These are phyloP conservation scores for Ephemerocybe angulata DNA, from an alignment of 768 basidiomycete species.

Conservation along the genomic window DNA sequence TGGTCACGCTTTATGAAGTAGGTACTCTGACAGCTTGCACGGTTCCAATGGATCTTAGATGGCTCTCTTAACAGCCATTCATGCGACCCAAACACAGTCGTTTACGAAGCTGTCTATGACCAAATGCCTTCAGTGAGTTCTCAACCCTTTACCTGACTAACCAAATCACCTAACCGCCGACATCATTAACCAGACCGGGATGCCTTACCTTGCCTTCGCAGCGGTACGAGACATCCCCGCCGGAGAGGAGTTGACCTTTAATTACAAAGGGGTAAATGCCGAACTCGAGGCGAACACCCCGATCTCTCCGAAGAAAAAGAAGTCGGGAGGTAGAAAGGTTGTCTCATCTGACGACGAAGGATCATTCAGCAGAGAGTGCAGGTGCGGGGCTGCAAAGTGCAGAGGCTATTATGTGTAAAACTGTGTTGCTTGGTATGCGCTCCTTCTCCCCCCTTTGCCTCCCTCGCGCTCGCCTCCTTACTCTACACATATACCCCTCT, in stretches of 20 bases:
- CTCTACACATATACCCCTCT: no score
- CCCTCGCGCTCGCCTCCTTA: no score
- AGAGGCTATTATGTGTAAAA: no score
- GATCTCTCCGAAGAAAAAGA: neutral
- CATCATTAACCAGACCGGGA: no score
- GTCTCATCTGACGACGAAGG: no score
- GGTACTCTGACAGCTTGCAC: conserved; percentile 16
- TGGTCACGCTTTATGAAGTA: conserved; percentile 78
- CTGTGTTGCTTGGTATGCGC: no score
- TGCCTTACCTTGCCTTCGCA: conserved; percentile 61
- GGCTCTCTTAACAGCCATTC: conserved; percentile 49
- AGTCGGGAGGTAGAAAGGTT: no score
- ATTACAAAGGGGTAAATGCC: conserved; percentile 70
- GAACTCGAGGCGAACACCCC: conserved; percentile 17
- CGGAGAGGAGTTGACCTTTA: conserved; percentile 56
- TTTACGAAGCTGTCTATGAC: conserved; percentile 62
- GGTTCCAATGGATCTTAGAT: neutral
- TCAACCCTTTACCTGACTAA: neutral
- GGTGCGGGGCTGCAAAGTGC: no score
- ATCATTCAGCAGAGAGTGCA: no score
- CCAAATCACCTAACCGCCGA: no score
- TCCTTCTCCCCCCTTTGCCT: no score
- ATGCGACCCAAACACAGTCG: conserved; percentile 54
- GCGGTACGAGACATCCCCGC: conserved; percentile 46
- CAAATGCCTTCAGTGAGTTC: conserved; percentile 49